phyloP scores from a whole-genome alignment of 768 basidiomycete species.

The Lactarius pseudohatsudake region DNA sequence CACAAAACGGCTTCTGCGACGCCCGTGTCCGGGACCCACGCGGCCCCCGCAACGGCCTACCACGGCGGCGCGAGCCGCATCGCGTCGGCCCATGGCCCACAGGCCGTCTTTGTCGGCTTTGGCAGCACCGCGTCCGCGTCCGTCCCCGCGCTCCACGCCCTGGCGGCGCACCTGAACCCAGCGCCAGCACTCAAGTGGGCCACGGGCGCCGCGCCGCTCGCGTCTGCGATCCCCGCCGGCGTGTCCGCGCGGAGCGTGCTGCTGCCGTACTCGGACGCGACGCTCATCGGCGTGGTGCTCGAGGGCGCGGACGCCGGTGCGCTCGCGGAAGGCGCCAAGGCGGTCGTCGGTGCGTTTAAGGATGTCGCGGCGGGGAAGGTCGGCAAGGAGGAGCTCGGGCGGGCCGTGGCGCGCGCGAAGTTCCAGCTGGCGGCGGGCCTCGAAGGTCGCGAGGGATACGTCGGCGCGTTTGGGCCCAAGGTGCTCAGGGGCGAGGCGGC shows the following conservation, averaged over 20 bases:
- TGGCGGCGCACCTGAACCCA: conserved; percentile 79
- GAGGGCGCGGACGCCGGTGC: conserved; percentile 62
- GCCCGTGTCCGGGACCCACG: conserved; percentile 39
- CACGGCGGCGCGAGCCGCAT: conserved; percentile 88
- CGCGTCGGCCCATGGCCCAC: conserved; percentile 53
- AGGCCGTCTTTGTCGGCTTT: conserved; percentile 87
- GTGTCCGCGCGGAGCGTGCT: conserved; percentile 72
- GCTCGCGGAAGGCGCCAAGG: conserved; percentile 67
- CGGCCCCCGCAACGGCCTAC: conserved; percentile 49
- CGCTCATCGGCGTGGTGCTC: conserved; percentile 80
- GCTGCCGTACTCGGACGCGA: conserved; percentile 89
- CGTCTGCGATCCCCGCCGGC: conserved; percentile 55
- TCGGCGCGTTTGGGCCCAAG: conserved; percentile 61
- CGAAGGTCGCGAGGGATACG: conserved; percentile 70
- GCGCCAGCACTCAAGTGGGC: conserved; percentile 86
- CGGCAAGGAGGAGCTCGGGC: conserved; percentile 69
- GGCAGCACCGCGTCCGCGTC: conserved; percentile 67
- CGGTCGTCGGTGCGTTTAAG: conserved; percentile 67
- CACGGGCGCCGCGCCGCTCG: conserved; percentile 65
- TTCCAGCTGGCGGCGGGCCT: conserved; percentile 70
- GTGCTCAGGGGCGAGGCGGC: conserved; percentile 58
- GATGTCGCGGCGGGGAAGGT: conserved; percentile 44
- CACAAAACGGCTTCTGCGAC: conserved; percentile 38
- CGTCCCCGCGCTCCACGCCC: conserved; percentile 70
- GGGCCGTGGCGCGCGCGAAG: conserved; percentile 85